Evolutionary conservation across 2,329 filamentous ascomycete genomes (phyloP).

Genomic region (Cercospora sp.): DNA sequence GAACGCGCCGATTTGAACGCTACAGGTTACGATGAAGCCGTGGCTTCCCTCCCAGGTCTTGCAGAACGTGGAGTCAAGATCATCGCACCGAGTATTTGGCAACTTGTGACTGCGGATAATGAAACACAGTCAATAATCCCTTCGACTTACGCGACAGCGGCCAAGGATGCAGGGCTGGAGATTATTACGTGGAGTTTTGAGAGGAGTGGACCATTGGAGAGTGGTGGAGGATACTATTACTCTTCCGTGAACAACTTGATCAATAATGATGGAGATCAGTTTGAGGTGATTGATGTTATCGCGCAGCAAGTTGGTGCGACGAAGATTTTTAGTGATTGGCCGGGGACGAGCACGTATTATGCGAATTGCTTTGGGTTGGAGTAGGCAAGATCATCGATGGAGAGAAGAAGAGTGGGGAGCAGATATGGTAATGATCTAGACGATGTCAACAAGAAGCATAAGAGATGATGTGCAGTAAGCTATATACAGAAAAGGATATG

Average conservation of each 20-base stretch:
- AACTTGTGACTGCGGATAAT: constrained; percentile 55
- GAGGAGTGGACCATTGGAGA: constrained; percentile 59
- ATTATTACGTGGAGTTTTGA: constrained; percentile 71
- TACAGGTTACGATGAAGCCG: constrained; percentile 54
- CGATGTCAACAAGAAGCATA: background rate
- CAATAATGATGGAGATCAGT: constrained; percentile 66
- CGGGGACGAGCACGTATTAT: constrained; percentile 67
- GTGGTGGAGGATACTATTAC: constrained; percentile 58
- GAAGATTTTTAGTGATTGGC: constrained; percentile 70
- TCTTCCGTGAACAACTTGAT: constrained; percentile 55
- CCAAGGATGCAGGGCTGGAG: constrained; percentile 61
- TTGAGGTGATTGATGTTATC: constrained; percentile 65
- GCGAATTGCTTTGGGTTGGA: constrained; percentile 63
- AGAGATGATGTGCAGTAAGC: background rate
- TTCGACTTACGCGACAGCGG: constrained; percentile 61
- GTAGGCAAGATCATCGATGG: background rate
- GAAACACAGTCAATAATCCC: constrained; percentile 59
- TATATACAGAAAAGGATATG: background rate
- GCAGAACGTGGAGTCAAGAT: constrained; percentile 60
- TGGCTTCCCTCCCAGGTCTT: constrained; percentile 58
- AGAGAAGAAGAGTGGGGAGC: background rate
- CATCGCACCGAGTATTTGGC: constrained; percentile 63
- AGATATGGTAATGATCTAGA: background rate
- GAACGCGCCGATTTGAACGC: constrained; percentile 56
- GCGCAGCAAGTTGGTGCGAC: constrained; percentile 60